These are phyloP conservation scores for Mucor piriformis DNA, from an alignment of 371 early-diverging fungal genomes.

Conservation along the genomic window DNA sequence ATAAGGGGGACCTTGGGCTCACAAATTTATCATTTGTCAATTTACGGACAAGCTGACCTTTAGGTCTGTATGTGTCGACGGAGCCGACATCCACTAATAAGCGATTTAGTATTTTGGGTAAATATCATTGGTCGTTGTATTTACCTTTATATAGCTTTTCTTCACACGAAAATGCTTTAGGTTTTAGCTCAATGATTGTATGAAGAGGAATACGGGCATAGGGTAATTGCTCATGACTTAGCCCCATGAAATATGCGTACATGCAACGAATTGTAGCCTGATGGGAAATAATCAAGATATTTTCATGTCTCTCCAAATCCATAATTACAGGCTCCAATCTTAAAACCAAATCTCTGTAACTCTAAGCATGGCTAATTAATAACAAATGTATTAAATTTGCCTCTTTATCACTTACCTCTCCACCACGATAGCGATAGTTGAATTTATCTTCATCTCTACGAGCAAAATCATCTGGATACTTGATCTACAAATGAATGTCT, in stretches of 20 bases:
- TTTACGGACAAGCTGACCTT: conserved; percentile 29
- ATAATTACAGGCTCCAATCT: conserved; percentile 84
- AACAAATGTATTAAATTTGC: not conserved
- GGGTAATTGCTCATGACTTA: conserved; percentile 89
- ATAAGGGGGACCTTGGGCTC: conserved; percentile 1
- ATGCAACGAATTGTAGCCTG: conserved; percentile 94
- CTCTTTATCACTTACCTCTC: conserved; percentile 65
- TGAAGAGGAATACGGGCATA: conserved; percentile 97
- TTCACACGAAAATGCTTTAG: conserved; percentile 92
- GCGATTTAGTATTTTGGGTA: not conserved
- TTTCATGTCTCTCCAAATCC: conserved; percentile 96
- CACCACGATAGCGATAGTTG: conserved; percentile 91
- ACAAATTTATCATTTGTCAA: conserved; percentile 26
- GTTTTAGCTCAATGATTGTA: conserved; percentile 92
- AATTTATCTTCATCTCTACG: conserved; percentile 95
- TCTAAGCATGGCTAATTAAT: conserved; percentile 30
- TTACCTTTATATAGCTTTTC: conserved; percentile 79
- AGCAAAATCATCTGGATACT: conserved; percentile 85
- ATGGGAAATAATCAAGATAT: conserved; percentile 94
- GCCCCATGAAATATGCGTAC: conserved; percentile 92
- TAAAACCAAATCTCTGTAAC: conserved; percentile 76
- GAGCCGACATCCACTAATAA: conserved; percentile 75
- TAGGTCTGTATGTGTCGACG: conserved; percentile 84
- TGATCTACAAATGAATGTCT: conserved; percentile 35
- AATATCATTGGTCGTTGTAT: not conserved